These are phyloP conservation scores for Raphanus sativus DNA, from an alignment of 345 rosid genomes.

Conservation along the genomic window DNA sequence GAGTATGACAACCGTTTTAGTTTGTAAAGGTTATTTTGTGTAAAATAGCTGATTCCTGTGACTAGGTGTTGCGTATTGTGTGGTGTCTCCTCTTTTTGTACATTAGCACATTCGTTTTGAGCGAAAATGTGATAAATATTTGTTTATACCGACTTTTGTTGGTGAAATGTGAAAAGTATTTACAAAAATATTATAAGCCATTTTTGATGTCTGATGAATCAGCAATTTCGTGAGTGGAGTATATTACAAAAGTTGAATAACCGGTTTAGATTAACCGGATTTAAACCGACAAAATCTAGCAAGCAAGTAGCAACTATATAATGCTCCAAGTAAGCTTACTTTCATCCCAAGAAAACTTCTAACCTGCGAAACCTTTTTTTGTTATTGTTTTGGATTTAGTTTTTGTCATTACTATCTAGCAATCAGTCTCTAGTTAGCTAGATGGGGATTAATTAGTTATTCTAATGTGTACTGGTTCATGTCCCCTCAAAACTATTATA, in stretches of 20 bases:
- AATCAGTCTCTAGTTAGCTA: background rate
- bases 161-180: background rate
- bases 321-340: constrained; percentile 43
- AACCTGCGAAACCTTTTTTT: background rate
- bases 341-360: constrained; percentile 16
- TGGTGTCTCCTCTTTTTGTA: background rate
- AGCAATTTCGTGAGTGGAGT: background rate
- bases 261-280: constrained; percentile 13
- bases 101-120: background rate
- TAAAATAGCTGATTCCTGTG: background rate
- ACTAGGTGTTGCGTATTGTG: background rate
- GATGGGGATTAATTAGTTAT: background rate
- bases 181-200: background rate
- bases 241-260: background rate
- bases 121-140: background rate
- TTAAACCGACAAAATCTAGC: background rate
- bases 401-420: background rate
- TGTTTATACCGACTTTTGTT: background rate
- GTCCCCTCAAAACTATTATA: background rate
- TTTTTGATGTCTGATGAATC: background rate
- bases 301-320: constrained; percentile 22
- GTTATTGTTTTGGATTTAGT: background rate
- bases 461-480: background rate
- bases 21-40: constrained; percentile 13
- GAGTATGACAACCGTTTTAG: background rate